Percentiles rank a stretch among this genome's conserved stretches.
Conservation (phyloP, 768 basidiomycete genomes). For the Trametes meyenii region DNA sequence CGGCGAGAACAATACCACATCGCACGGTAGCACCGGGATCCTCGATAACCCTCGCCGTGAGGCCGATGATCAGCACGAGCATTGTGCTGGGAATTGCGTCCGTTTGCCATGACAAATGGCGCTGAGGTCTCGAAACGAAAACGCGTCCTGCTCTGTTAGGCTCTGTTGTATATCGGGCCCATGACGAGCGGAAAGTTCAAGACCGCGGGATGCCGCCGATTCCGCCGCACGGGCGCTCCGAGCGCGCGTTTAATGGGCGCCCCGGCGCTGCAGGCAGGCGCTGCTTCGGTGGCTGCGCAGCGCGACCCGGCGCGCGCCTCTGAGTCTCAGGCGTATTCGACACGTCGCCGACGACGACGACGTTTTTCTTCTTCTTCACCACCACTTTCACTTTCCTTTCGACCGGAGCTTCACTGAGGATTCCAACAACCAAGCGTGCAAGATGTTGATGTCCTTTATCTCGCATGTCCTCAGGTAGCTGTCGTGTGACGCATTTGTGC, state of each 20-base stretch:
- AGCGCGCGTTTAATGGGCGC: constrained; percentile 6
- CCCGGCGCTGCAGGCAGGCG: background rate
- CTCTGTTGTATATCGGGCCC: constrained; percentile 1
- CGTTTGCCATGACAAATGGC: constrained; percentile 2
- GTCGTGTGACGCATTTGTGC: constrained; percentile 18
- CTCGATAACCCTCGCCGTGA: no score
- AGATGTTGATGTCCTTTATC: constrained; percentile 52
- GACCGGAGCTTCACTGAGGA: background rate
- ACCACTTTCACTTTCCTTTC: background rate
- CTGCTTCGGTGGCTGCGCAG: constrained; percentile 4
- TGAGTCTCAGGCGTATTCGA: background rate
- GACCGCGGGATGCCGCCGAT: background rate
- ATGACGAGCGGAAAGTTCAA: background rate
- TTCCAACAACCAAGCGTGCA: constrained; percentile 10
- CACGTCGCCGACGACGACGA: background rate
- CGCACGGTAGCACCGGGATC: no score
- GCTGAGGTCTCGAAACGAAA: background rate
- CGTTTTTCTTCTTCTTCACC: background rate
- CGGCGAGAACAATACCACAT: no score
- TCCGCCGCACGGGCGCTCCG: constrained; percentile 20
- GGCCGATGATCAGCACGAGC: background rate
- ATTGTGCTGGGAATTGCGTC: background rate
- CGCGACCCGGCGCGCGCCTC: background rate
- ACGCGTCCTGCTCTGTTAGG: background rate
- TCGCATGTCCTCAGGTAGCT: constrained; percentile 54